phyloP scores from a whole-genome alignment of 225 moss, liverwort and hornwort genomes.

The Polytrichum commune region DNA sequence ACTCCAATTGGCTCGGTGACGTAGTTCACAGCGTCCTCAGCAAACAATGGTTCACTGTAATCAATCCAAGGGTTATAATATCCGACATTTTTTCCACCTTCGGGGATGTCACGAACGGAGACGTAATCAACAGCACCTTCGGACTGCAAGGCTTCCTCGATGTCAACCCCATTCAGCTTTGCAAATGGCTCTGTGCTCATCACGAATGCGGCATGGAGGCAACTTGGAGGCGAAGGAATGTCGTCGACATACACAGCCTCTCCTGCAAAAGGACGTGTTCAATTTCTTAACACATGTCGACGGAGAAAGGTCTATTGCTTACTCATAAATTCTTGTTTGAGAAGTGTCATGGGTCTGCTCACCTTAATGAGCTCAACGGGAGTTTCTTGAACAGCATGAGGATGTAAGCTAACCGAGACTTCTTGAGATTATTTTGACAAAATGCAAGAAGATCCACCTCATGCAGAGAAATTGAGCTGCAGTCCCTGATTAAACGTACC shows the following conservation, averaged over 20 bases:
- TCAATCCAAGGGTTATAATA: not conserved
- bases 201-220: conserved; percentile 51
- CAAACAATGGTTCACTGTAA: conserved; percentile 33
- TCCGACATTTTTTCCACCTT: conserved; percentile 28
- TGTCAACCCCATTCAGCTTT: conserved; percentile 38
- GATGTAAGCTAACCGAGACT: no score
- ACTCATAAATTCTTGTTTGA: no score
- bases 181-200: conserved; percentile 51
- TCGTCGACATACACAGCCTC: conserved; percentile 62
- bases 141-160: conserved; percentile 32
- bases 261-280: conserved; percentile 31
- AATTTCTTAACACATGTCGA: no score
- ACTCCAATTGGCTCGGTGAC: conserved; percentile 40
- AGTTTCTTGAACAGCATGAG: no score
- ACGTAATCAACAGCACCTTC: conserved; percentile 36
- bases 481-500: conserved; percentile 24
- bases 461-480: no score
- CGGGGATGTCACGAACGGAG: conserved; percentile 37
- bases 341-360: no score
- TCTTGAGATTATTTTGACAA: no score
- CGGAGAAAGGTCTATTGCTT: no score
- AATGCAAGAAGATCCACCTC: no score
- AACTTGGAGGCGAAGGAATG: conserved; percentile 54
- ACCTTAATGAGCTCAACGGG: no score
- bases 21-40: conserved; percentile 32